Evolutionary conservation across 1,139 yeast genomes (phyloP).

Genomic region (Nadsonia starkeyi-henricii): DNA sequence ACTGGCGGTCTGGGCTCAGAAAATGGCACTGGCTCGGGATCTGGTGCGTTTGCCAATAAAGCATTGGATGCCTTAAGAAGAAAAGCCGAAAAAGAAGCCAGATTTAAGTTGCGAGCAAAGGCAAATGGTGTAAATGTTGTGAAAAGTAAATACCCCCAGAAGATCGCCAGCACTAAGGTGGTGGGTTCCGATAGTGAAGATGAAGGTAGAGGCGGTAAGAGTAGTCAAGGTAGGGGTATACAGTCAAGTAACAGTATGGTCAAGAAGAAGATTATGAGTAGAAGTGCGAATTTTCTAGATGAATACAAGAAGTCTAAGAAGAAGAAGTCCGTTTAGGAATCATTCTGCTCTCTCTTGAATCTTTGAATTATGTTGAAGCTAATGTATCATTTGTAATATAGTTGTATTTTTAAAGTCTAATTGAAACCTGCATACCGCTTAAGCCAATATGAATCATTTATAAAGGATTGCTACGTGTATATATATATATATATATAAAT

Average conservation of each 20-base stretch:
- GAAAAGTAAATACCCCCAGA: slow-evolving; percentile 1
- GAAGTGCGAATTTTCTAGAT: slow-evolving; percentile 10
- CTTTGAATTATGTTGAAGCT: no score
- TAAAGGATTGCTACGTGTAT: no score
- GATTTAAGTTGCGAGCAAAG: slow-evolving; percentile 4
- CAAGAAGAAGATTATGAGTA: slow-evolving; percentile 1
- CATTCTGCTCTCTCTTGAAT: not conserved
- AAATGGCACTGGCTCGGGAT: not conserved
- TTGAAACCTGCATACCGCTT: no score
- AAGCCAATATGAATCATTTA: no score
- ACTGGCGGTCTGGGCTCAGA: not conserved
- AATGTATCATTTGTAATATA: no score
- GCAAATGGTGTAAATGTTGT: slow-evolving; percentile 3
- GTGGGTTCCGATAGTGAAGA: slow-evolving; percentile 9
- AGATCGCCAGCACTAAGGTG: not conserved
- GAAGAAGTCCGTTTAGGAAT: slow-evolving; percentile 10
- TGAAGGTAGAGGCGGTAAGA: slow-evolving; percentile 2
- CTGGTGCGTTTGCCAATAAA: slow-evolving; percentile 2
- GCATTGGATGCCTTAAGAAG: slow-evolving; percentile 6
- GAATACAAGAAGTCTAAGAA: slow-evolving; percentile 12
- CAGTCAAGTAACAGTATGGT: slow-evolving; percentile 1
- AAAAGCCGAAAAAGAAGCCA: slow-evolving; percentile 2
- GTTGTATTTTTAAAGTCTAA: no score
- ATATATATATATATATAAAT: no score
- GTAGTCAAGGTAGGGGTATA: slow-evolving; percentile 1